Conservation (phyloP, 805 yeast species). For the Candida adriatica region DNA sequence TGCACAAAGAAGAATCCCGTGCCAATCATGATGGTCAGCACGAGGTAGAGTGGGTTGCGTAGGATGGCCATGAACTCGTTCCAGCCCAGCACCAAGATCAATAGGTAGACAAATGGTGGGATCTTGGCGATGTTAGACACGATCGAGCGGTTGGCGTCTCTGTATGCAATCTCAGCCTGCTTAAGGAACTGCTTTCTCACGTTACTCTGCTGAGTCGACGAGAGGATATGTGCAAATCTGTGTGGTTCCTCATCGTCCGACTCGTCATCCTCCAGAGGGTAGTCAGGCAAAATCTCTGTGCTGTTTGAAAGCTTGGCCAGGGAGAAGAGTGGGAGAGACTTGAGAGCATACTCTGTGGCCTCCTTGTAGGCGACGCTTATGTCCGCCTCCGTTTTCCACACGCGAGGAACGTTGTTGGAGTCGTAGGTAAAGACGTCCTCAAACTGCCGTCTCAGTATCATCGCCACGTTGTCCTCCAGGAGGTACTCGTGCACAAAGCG, state of each 20-base stretch:
- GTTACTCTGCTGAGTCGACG: constrained; percentile 48
- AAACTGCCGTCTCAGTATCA: constrained; percentile 68
- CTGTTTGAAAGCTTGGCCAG: constrained; percentile 47
- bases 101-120: constrained; percentile 73
- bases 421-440: constrained; percentile 83
- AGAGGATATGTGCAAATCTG: constrained; percentile 50
- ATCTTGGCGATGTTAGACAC: constrained; percentile 71
- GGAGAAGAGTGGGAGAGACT: constrained; percentile 48
- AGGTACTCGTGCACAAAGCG: constrained; percentile 53
- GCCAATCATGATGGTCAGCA: constrained; percentile 47
- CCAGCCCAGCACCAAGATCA: constrained; percentile 83
- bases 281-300: constrained; percentile 53
- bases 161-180: constrained; percentile 69
- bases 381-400: constrained; percentile 71
- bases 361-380: constrained; percentile 57
- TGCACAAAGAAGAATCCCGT: constrained; percentile 65
- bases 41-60: constrained; percentile 77
- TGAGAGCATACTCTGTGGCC: constrained; percentile 54
- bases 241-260: constrained; percentile 34
- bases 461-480: constrained; percentile 57
- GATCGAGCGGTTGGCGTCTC: constrained; percentile 86
- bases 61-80: constrained; percentile 87
- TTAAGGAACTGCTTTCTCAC: constrained; percentile 57
- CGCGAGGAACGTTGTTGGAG: constrained; percentile 69
- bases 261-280: constrained; percentile 34